Percentiles rank a stretch among this genome's conserved stretches.
phyloP scores from a whole-genome alignment of 2,329 filamentous ascomycete species.

The Fusarium multiceps region DNA sequence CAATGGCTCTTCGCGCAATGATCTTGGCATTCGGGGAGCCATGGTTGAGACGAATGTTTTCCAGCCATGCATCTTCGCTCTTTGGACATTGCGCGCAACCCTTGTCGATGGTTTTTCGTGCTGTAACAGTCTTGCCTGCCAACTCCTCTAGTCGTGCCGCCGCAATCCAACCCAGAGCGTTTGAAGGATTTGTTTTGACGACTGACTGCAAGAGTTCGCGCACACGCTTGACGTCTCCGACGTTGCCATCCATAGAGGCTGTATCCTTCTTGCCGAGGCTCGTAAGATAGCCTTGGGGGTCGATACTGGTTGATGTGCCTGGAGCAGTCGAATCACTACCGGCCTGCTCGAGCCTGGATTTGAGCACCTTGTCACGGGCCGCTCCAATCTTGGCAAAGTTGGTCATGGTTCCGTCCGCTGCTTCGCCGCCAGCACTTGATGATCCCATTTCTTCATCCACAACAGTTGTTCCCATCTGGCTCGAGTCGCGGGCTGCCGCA shows the following conservation, averaged over 20 bases:
- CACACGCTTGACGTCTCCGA: conserved; percentile 95
- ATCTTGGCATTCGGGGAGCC: conserved; percentile 94
- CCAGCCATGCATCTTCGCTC: conserved; percentile 94
- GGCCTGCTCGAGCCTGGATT: conserved; percentile 92
- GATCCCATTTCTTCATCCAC: conserved; percentile 75
- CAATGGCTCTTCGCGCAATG: conserved; percentile 92
- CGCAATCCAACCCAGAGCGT: conserved; percentile 95
- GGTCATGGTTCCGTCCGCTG: conserved; percentile 89
- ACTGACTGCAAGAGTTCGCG: conserved; percentile 94
- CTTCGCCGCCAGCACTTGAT: conserved; percentile 50
- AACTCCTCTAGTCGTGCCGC: conserved; percentile 92
- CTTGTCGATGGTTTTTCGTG: conserved; percentile 85
- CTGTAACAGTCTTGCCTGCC: conserved; percentile 90
- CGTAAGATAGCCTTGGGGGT: conserved; percentile 95
- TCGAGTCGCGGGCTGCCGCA: conserved; percentile 82
- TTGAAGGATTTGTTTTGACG: conserved; percentile 95
- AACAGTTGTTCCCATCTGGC: conserved; percentile 89
- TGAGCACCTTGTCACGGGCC: conserved; percentile 93
- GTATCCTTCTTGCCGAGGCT: conserved; percentile 85
- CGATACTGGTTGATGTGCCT: conserved; percentile 90
- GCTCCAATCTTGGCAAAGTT: conserved; percentile 98
- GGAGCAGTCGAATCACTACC: conserved; percentile 72
- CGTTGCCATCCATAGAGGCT: conserved; percentile 81
- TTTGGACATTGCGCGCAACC: conserved; percentile 93
- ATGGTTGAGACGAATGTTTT: conserved; percentile 88